These are phyloP conservation scores for Mediolabrus comicus DNA, from an alignment of 108 stramenopile genomes.

Conservation along the genomic window DNA sequence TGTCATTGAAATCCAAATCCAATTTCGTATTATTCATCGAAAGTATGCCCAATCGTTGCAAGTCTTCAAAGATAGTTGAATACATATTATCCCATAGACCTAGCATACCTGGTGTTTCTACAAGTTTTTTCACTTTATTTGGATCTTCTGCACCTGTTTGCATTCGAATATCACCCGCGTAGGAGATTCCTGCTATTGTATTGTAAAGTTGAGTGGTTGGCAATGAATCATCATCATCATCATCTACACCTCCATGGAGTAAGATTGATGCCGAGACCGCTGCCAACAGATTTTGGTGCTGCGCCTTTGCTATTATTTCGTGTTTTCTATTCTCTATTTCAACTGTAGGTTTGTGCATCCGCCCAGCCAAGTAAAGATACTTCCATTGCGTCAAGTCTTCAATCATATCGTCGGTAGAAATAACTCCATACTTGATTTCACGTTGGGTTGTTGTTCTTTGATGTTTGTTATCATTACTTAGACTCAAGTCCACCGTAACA, in stretches of 20 bases:
- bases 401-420: constrained; percentile 57
- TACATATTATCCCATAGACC: constrained; percentile 71
- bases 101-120: constrained; percentile 68
- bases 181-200: constrained; percentile 73
- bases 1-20: constrained; percentile 40
- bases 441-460: constrained; percentile 3
- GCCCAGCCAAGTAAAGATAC: constrained; percentile 77
- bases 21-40: constrained; percentile 10
- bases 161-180: constrained; percentile 84
- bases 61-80: constrained; percentile 23
- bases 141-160: constrained; percentile 85
- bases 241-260: constrained; percentile 22
- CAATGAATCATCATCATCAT: constrained; percentile 1
- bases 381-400: constrained; percentile 72
- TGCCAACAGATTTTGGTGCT: constrained; percentile 54
- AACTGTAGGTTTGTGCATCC: constrained; percentile 81
- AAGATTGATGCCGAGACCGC: constrained; percentile 73
- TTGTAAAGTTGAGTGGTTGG: constrained; percentile 35
- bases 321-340: constrained; percentile 20
- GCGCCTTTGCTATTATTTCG: constrained; percentile 41
- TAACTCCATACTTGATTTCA: constrained; percentile 78
- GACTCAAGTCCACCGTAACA: constrained; percentile 22
- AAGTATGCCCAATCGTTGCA: constrained; percentile 48
- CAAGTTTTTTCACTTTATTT: constrained; percentile 69
- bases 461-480: neutral